These are phyloP conservation scores for Laetiporus sulphureus DNA, from an alignment of 1,284 basidiomycete species.

Conservation along the genomic window DNA sequence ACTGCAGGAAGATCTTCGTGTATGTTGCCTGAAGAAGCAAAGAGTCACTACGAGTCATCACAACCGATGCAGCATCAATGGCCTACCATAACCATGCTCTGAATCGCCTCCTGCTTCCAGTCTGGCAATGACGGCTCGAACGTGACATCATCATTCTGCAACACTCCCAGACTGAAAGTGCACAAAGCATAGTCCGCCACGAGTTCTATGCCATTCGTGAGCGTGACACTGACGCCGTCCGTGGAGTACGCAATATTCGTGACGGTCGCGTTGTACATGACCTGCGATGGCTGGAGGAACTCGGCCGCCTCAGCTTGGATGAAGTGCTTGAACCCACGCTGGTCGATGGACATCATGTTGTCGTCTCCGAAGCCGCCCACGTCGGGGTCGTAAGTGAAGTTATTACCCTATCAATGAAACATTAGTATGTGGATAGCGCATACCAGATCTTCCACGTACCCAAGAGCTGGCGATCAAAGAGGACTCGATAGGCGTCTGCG, in stretches of 20 bases:
- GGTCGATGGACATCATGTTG: constrained; percentile 50
- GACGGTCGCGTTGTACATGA: constrained; percentile 48
- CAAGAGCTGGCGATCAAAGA: constrained; percentile 57
- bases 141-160: constrained; percentile 56
- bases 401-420: constrained; percentile 39
- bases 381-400: constrained; percentile 54
- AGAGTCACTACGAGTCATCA: background rate
- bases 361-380: constrained; percentile 51
- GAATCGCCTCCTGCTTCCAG: constrained; percentile 63
- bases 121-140: constrained; percentile 53
- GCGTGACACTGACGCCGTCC: constrained; percentile 32
- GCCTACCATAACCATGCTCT: constrained; percentile 55
- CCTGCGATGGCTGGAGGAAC: constrained; percentile 40
- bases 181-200: constrained; percentile 25
- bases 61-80: background rate
- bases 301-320: constrained; percentile 48
- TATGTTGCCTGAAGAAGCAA: constrained; percentile 41
- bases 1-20: constrained; percentile 68
- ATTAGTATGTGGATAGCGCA: background rate
- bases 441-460: too few species aligned
- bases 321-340: constrained; percentile 51
- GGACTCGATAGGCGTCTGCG: constrained; percentile 52
- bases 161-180: constrained; percentile 41
- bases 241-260: constrained; percentile 42
- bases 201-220: constrained; percentile 34